A percentile compares a stretch with the other conserved stretches of the same genome.
Evolutionary conservation across 139 green algal genomes (phyloP).

Genomic region (Deuterostichococcus epilithicus): DNA sequence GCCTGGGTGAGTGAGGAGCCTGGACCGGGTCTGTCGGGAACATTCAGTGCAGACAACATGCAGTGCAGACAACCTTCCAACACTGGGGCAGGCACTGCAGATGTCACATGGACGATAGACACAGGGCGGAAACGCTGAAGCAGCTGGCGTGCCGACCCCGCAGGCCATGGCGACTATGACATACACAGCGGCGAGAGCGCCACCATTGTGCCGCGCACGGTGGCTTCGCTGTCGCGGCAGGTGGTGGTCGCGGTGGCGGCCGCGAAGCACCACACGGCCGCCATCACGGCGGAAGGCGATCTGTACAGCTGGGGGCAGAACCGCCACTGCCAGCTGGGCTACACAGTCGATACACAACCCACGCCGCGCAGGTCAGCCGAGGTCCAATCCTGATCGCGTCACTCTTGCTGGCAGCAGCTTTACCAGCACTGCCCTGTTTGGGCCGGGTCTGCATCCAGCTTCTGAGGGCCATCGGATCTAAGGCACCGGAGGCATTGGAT

Average conservation of each 20-base stretch:
- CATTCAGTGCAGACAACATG: no score
- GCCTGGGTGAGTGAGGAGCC: conserved; percentile 57
- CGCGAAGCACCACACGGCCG: conserved; percentile 87
- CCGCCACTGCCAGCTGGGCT: conserved; percentile 68
- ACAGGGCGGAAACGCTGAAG: no score
- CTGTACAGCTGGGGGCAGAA: conserved; percentile 79
- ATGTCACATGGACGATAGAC: no score
- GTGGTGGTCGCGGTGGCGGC: conserved; percentile 46
- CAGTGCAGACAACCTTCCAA: no score
- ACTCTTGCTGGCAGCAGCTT: neutral
- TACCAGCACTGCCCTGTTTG: no score
- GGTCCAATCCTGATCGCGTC: neutral
- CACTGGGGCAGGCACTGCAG: no score
- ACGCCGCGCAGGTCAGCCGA: conserved; percentile 51
- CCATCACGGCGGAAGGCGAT: conserved; percentile 65
- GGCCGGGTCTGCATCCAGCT: neutral
- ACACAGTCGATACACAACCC: conserved; percentile 70
- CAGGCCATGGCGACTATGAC: conserved; percentile 74
- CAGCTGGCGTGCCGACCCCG: no score
- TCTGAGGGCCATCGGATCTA: neutral
- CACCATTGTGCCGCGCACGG: conserved; percentile 48
- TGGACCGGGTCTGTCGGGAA: no score
- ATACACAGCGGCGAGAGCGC: conserved; percentile 76
- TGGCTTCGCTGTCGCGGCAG: conserved; percentile 33
- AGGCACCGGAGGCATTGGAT: no score